Base-by-base conservation (phyloP, 345 rosid genomes). In the Brassica juncea region DNA sequence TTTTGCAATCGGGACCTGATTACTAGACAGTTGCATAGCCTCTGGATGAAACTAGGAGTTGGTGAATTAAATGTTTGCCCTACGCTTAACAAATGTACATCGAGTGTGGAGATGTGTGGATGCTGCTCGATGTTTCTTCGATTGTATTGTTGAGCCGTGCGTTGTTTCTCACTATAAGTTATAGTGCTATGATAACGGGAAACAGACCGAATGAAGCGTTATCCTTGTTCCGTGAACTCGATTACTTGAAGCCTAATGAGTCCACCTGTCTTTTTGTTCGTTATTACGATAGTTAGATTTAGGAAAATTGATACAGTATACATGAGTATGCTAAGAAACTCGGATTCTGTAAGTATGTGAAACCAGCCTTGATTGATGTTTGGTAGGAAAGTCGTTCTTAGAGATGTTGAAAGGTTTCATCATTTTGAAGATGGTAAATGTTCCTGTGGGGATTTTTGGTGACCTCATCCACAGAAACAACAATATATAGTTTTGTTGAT, bases 361-460 rank as follows among this genome's bases (percentile, higher is more conserved):
- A 90, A 61, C 92, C 97, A 8, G 91, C 97, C 11, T 84, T 89
- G 72, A 32, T 32, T 6, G 42, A 35, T 35, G 69, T 88, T 91
- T 68, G 32, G 83, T 60, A 87, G 97, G 82, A 85, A 84, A 79
- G 86, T 94, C 54, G 78, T 94, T 59, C 94, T 89, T 42, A 88
- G 97, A 79, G 97, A 92, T 85, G 91, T 89, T 55, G 94, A 92
- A 81, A 80, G 97, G 80, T 90, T 92, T 85, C 98, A 94, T 85
- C 97, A 88, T 73, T 94, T 94, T 69, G 84, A 84, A 82, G 83
- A 87, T 79, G 97, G 97, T 10, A 34, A 80, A 66, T 94, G 98
- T 81, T 92, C 98, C 65, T 94, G 98, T 66, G 86, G 88, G 2
- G 89, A 89, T 81, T 92, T 88, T 82, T 94, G 97, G 97, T 94